A percentile compares a stretch with the other conserved stretches of the same genome.
Conservation (phyloP, 495 filamentous ascomycete genomes). For the Hypoxylon subgilvum region DNA sequence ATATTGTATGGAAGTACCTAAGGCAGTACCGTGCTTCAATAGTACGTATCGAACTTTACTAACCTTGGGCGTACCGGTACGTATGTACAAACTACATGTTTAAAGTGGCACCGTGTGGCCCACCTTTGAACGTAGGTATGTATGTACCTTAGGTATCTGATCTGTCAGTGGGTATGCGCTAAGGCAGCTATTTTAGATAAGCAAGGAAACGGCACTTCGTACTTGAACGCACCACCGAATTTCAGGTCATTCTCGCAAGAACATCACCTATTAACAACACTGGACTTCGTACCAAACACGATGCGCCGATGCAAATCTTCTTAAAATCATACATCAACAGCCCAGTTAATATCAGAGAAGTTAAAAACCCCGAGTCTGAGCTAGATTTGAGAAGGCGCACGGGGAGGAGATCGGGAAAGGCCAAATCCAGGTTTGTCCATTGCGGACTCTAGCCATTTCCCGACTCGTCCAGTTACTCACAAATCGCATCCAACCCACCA, state of each 20-base stretch:
- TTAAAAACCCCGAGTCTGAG: slow-evolving; percentile 8
- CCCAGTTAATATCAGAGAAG: slow-evolving; percentile 9
- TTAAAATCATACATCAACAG: slow-evolving; percentile 4
- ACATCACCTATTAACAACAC: slow-evolving; percentile 23
- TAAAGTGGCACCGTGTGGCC: no score
- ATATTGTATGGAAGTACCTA: no score
- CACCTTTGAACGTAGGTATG: no score
- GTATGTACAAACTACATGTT: no score
- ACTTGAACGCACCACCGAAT: slow-evolving; percentile 21
- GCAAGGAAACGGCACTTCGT: slow-evolving; percentile 29
- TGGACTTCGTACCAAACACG: slow-evolving; percentile 6
- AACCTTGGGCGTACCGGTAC: no score
- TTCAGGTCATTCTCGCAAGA: slow-evolving; percentile 30
- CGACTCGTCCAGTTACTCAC: background rate
- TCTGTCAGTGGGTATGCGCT: background rate
- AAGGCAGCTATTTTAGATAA: slow-evolving; percentile 28
- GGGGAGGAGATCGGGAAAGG: slow-evolving; percentile 19
- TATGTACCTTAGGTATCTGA: no score
- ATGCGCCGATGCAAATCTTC: slow-evolving; percentile 6
- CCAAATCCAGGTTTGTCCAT: slow-evolving; percentile 5
- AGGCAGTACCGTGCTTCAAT: no score
- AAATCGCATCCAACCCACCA: slow-evolving; percentile 13
- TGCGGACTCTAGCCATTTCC: slow-evolving; percentile 6
- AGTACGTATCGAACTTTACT: no score
- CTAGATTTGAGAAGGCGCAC: slow-evolving; percentile 17